Base-by-base conservation (phyloP, 1,139 yeast species). In the Citeromyces hawaiiensis region DNA sequence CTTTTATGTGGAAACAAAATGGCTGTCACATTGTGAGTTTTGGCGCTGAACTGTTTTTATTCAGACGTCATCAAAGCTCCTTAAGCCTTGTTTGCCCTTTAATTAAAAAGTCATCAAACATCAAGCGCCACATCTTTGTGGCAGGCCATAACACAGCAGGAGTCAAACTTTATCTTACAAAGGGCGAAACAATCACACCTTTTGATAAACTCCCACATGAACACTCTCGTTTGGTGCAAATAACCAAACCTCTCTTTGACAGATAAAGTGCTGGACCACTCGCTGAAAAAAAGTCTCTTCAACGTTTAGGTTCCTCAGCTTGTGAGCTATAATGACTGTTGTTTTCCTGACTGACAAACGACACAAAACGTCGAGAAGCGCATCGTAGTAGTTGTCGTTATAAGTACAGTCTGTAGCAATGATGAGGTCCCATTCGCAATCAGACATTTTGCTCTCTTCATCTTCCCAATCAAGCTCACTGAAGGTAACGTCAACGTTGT, bases 391-490 rank as follows among this genome's bases (percentile, higher is more conserved):
- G 3, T 47, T 19, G 2, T 56, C 55, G 39, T 53, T 53, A 23
- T 53, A 53, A 2, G 53, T 50, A 31, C 57, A 53, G 40, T 53
- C 57, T 1, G 56, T 51, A 1, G 42, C 42, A 2, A 53, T 38
- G 4, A 53, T 49, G 13, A 47, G 7, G 32, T 51, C 53, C 56
- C 56, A 53, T 1, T 27, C 23, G 2, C 29, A 36, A 1, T 37
- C 42, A 2, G 47, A 14, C 9, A 38, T n/a, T 14, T n/a, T 27
- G 18, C 23, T 41, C 17, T 41, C 39, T 4, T n/a, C 37, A 23
- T 23, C 27, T 36, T 48, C 54, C 57, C 57, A 53, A 19, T 53
- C 56, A 9, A 53, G 42, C 32, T 48, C 51, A 1, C 34, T 27
- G 36, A 53, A 53, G 4, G n/a, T 16, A 2, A 14, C 18, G 8